A percentile compares a stretch with the other conserved stretches of the same genome.
These are phyloP conservation scores for Austroboletus novae-zelandiae DNA, from an alignment of 1,284 basidiomycete species.

Conservation along the genomic window DNA sequence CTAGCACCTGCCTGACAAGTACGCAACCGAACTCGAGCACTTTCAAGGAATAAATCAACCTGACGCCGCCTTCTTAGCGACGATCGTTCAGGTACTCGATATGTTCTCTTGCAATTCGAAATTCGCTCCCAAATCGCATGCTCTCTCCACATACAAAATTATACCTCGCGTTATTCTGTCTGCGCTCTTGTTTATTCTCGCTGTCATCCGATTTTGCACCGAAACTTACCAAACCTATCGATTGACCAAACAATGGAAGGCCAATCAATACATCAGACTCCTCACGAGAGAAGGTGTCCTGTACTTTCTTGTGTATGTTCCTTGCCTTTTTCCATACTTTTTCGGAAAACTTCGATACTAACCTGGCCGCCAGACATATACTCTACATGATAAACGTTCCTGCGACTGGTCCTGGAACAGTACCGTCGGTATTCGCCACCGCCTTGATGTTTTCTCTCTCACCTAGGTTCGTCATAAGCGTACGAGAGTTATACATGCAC, in stretches of 20 bases:
- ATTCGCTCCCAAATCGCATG: background rate
- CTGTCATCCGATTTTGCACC: constrained; percentile 6
- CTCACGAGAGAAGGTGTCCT: constrained; percentile 13
- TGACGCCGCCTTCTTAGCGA: constrained; percentile 13
- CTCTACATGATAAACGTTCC: constrained; percentile 14
- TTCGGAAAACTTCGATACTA: too few species aligned
- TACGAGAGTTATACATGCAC: constrained; percentile 11
- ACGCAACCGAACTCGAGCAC: background rate
- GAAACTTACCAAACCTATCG: constrained; percentile 15
- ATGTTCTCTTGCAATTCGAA: constrained; percentile 17
- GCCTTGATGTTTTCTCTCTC: constrained; percentile 14
- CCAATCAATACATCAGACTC: constrained; percentile 15
- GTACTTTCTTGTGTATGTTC: constrained; percentile 17
- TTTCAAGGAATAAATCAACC: background rate
- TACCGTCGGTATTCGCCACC: background rate
- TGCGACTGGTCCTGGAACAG: background rate
- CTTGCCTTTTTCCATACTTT: background rate
- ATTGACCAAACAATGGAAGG: constrained; percentile 9
- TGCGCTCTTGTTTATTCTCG: constrained; percentile 15
- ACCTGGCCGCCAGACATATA: constrained; percentile 9
- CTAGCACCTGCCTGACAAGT: constrained; percentile 13
- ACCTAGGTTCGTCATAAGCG: constrained; percentile 21
- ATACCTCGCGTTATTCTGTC: constrained; percentile 18
- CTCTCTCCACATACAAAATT: constrained; percentile 12
- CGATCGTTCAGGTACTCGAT: constrained; percentile 4